Evolutionary conservation across 371 early-diverging fungal species (phyloP), one percentile per base, ranked within the genome.

Genomic region (Mortierella sp.): DNA sequence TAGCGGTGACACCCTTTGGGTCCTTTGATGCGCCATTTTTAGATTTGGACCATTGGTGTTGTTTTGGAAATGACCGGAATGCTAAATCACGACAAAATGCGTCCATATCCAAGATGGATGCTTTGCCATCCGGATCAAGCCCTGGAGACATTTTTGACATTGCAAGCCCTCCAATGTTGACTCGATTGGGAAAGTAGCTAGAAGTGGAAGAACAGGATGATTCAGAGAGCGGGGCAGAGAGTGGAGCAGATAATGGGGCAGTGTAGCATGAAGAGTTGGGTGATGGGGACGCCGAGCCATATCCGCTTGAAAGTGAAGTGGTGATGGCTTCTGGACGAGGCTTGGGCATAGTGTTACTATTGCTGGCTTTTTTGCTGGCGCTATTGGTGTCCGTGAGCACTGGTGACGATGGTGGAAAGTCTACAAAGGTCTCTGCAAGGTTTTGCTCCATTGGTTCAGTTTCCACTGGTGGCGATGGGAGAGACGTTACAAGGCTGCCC

Each of bases 51-150:
- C 79, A 79, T 54, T 70, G 79, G 19, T 79, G 70, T 12, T 70
- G 73, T 29, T 66, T 79, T 35, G 74, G 79, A 62, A 79, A 79
- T 15, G 70, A 73, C 9, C 74, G 69, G 37, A 79, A 79, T 13
- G 72, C 72, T 6, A 79, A 56, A 29, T 79, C 79, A 43, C 60
- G 70, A 66, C 74, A 79, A 13, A 79, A 58, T 15, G 74, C 70
- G 26, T 79, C 74, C 26, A 79, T 35, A n/a, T 73, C 74, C 6
- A 73, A 43, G 49, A 66, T 19, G 26, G 66, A 43, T n/a, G 43
- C 55, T n/a, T 77, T 53, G 19, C 77, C 77, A 8, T 67, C 68
- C 4, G 70, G 57, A 1, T 64, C 28, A 23, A 51, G 53, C 17
- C 64, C 53, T 31, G 51, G 64, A 37, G 53, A 53, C 13, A 53